phyloP scores from a whole-genome alignment of 2,329 filamentous ascomycete species.

The Exophiala sp. region DNA sequence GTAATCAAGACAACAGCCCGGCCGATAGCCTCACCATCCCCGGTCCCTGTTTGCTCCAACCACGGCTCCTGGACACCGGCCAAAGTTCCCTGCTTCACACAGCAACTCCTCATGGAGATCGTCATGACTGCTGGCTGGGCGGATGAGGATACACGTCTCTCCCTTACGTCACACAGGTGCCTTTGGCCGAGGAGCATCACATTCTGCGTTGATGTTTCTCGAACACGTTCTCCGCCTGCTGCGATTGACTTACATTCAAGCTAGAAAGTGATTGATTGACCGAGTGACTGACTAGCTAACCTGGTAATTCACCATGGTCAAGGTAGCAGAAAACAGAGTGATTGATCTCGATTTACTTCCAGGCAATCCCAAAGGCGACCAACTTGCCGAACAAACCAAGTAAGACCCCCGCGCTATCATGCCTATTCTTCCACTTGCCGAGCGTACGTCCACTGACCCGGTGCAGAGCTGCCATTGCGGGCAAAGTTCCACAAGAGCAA shows the following conservation, averaged over 20 bases:
- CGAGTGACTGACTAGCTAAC: neutral
- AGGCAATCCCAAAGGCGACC: slow-evolving; percentile 18
- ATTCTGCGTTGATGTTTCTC: neutral
- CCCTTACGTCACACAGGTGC: neutral
- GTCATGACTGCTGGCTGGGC: neutral
- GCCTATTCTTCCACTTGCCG: no score
- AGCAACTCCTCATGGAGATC: neutral
- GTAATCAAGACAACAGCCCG: no score
- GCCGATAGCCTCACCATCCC: no score
- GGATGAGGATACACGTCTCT: neutral
- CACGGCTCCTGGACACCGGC: neutral
- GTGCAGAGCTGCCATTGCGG: slow-evolving; percentile 16
- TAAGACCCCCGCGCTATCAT: no score
- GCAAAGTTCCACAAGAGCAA: slow-evolving; percentile 18
- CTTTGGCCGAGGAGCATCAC: neutral
- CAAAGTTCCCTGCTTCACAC: neutral
- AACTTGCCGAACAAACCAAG: slow-evolving; percentile 20
- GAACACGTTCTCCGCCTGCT: neutral
- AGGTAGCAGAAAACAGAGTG: slow-evolving; percentile 26
- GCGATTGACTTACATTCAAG: neutral
- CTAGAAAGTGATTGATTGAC: neutral
- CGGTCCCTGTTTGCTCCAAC: neutral
- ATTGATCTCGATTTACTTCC: slow-evolving; percentile 26
- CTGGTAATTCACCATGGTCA: slow-evolving; percentile 30
- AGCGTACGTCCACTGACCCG: neutral